phyloP scores from a whole-genome alignment of 495 filamentous ascomycete genomes.

The Penicillium steckii region DNA sequence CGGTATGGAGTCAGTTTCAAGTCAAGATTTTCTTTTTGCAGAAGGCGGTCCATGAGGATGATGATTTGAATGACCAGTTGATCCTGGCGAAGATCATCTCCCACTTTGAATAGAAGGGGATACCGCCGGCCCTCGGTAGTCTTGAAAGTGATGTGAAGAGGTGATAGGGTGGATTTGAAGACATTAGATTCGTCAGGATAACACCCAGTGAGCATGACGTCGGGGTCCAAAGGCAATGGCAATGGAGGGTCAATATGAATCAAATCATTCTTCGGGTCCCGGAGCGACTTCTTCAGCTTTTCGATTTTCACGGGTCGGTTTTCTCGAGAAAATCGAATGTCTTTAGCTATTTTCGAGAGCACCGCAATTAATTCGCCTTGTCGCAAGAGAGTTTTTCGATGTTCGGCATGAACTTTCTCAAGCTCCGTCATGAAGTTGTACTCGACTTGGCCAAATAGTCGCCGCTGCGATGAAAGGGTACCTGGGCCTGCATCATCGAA shows the following conservation, averaged over 20 bases:
- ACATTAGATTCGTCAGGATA: constrained; percentile 84
- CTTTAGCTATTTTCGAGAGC: constrained; percentile 84
- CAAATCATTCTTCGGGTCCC: constrained; percentile 87
- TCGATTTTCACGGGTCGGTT: constrained; percentile 77
- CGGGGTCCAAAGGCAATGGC: constrained; percentile 86
- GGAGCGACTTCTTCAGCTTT: constrained; percentile 74
- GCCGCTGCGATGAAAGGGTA: constrained; percentile 67
- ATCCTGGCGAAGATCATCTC: constrained; percentile 95
- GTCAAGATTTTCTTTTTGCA: constrained; percentile 96
- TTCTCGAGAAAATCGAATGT: constrained; percentile 79
- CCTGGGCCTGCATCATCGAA: constrained; percentile 78
- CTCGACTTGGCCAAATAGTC: constrained; percentile 85
- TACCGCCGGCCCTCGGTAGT: constrained; percentile 75
- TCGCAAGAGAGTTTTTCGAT: constrained; percentile 70
- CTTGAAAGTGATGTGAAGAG: constrained; percentile 88
- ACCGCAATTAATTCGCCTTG: constrained; percentile 90
- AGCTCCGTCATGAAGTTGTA: constrained; percentile 94
- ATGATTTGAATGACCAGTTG: constrained; percentile 98
- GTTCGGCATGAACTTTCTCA: constrained; percentile 56
- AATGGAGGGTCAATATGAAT: constrained; percentile 79
- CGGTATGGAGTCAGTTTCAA: constrained; percentile 94
- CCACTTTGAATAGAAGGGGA: constrained; percentile 94
- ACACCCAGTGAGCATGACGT: constrained; percentile 71
- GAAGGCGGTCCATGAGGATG: constrained; percentile 93
- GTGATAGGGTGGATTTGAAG: constrained; percentile 91